Conservation (phyloP, 768 basidiomycete species). For the Rhodocollybia butyracea region DNA sequence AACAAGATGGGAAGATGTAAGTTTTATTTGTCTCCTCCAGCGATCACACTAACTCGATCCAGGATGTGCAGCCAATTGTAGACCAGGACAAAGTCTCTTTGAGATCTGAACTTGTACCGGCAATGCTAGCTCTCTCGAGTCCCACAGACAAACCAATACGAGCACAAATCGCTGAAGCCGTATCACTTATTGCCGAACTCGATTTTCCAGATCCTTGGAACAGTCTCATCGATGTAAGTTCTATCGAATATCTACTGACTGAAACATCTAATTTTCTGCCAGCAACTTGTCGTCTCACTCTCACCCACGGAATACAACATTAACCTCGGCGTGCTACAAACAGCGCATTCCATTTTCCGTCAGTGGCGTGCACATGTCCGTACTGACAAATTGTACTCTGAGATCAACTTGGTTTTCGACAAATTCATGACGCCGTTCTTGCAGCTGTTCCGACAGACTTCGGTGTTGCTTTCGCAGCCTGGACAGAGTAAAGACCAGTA, state of each 20-base stretch:
- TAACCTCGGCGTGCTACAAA: constrained; percentile 89
- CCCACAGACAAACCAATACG: constrained; percentile 70
- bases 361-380: constrained; percentile 92
- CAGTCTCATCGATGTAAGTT: constrained; percentile 82
- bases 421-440: constrained; percentile 86
- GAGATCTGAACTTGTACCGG: constrained; percentile 77
- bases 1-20: constrained; percentile 84
- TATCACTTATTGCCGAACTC: constrained; percentile 84
- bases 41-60: constrained; percentile 9
- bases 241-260: background rate
- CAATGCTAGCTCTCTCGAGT: constrained; percentile 84
- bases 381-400: constrained; percentile 80
- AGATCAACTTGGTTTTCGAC: constrained; percentile 86
- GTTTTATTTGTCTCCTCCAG: constrained; percentile 17
- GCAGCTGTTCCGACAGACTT: constrained; percentile 72
- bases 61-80: constrained; percentile 73
- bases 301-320: constrained; percentile 77
- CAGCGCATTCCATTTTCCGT: constrained; percentile 93
- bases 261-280: constrained; percentile 2
- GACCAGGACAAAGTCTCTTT: constrained; percentile 71
- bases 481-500: constrained; percentile 35
- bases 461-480: constrained; percentile 43
- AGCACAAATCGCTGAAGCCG: constrained; percentile 88
- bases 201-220: constrained; percentile 93
- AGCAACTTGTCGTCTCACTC: constrained; percentile 89